Evolutionary conservation across 2,329 filamentous ascomycete species (phyloP).

Genomic region (Stagonosporopsis cucurbitacearum): DNA sequence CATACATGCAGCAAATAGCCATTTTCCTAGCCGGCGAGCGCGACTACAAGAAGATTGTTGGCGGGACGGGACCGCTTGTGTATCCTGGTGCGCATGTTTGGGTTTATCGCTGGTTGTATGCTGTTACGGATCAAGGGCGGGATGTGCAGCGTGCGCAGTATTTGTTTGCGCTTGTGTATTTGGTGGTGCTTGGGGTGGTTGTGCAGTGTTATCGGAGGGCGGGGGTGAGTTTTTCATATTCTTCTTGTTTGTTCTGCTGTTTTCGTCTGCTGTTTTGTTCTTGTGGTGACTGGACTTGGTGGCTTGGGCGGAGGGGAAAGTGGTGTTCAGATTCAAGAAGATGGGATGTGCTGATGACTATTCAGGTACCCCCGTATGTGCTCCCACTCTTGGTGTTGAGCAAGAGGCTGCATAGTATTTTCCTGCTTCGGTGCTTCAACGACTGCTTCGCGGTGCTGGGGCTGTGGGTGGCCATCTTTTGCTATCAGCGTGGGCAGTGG

Average conservation of each 20-base stretch:
- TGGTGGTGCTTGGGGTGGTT: slow-evolving; percentile 76
- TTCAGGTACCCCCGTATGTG: slow-evolving; percentile 81
- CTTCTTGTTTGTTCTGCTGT: too few species aligned
- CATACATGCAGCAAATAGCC: slow-evolving; percentile 93
- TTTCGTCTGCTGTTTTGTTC: too few species aligned
- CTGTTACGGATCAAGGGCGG: slow-evolving; percentile 75
- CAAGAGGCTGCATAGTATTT: slow-evolving; percentile 93
- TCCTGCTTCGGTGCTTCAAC: slow-evolving; percentile 91
- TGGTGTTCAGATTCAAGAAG: background rate
- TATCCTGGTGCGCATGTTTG: slow-evolving; percentile 96
- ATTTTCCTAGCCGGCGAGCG: slow-evolving; percentile 84
- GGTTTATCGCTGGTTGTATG: slow-evolving; percentile 81
- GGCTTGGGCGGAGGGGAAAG: background rate
- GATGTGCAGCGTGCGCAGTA: slow-evolving; percentile 83
- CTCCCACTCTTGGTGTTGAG: slow-evolving; percentile 85
- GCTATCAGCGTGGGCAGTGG: slow-evolving; percentile 78
- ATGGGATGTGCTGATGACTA: background rate
- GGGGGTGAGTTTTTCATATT: slow-evolving; percentile 57
- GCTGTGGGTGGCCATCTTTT: slow-evolving; percentile 80
- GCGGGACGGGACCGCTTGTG: slow-evolving; percentile 89
- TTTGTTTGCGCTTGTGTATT: slow-evolving; percentile 80
- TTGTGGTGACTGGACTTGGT: background rate
- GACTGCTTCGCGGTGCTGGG: slow-evolving; percentile 88
- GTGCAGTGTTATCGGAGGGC: slow-evolving; percentile 82
- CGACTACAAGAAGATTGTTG: slow-evolving; percentile 84